Conservation (phyloP, 257 asterid species). For the Jaltomata sinuosa region DNA sequence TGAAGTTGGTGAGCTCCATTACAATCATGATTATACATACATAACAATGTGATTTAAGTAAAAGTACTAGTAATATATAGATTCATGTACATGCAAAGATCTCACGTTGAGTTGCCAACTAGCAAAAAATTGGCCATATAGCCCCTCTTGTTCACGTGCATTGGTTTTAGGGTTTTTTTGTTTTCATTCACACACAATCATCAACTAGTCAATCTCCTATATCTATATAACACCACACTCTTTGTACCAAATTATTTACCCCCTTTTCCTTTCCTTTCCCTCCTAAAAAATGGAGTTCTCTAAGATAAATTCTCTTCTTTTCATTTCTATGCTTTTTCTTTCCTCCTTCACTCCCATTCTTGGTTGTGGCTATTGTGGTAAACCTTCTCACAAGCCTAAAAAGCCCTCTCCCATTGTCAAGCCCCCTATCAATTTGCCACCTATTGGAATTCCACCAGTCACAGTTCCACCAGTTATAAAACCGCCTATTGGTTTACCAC, state of each 20-base stretch:
- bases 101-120: constrained; percentile 36
- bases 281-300: constrained; percentile 33
- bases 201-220: not conserved
- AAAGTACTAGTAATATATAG: not conserved
- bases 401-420: constrained; percentile 9
- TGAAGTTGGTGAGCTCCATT: not conserved
- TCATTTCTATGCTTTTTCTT: constrained; percentile 39
- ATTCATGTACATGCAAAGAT: constrained; percentile 19
- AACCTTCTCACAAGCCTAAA: constrained; percentile 12
- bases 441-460: constrained; percentile 3
- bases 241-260: not conserved
- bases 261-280: not conserved
- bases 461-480: not conserved
- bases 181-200: constrained; percentile 10
- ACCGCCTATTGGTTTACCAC: constrained; percentile 13
- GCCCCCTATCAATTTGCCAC: constrained; percentile 12
- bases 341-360: constrained; percentile 34
- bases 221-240: constrained; percentile 22
- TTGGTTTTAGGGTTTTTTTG: constrained; percentile 30
- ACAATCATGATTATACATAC: not conserved
- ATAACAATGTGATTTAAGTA: not conserved
- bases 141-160: constrained; percentile 51
- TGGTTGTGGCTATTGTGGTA: constrained; percentile 42
- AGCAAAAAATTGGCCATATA: constrained; percentile 43
- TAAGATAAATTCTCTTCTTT: constrained; percentile 33